Evolutionary conservation across 1,284 basidiomycete genomes (phyloP).

Genomic region (Cryptococcus sp.): DNA sequence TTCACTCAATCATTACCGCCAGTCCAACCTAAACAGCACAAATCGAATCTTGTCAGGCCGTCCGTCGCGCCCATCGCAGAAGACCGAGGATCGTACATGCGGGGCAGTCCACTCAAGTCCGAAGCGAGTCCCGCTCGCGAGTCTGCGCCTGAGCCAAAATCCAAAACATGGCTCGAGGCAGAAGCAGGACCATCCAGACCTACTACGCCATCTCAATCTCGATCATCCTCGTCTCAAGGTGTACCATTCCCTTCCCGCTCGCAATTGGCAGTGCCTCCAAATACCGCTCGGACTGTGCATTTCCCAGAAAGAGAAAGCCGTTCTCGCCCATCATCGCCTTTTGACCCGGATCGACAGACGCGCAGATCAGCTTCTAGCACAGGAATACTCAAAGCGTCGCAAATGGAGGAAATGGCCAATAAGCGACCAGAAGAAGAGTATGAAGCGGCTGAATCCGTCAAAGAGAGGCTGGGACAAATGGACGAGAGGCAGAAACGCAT

Average conservation of each 20-base stretch:
- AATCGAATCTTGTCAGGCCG: constrained; percentile 1
- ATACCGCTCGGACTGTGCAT: background rate
- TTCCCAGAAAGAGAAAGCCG: constrained; percentile 3
- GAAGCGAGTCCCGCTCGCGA: background rate
- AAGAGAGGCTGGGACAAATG: constrained; percentile 35
- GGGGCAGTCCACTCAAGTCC: background rate
- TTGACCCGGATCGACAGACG: background rate
- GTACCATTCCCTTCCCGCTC: background rate
- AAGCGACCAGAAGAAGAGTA: constrained; percentile 18
- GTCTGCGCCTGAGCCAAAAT: too few relatives aligned
- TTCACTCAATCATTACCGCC: background rate
- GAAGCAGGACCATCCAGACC: too few relatives aligned
- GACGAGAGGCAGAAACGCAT: constrained; percentile 46
- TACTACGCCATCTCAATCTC: too few relatives aligned
- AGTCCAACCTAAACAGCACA: background rate
- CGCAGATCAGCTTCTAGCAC: background rate
- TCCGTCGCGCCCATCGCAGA: background rate
- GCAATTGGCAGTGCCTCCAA: constrained; percentile 3
- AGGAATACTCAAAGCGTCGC: constrained; percentile 27
- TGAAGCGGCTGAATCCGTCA: constrained; percentile 14
- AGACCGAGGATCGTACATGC: background rate
- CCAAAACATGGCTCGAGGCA: too few relatives aligned
- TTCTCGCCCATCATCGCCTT: background rate
- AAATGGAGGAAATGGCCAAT: constrained; percentile 20
- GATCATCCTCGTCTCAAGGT: background rate